These are phyloP conservation scores for Delitschia confertaspora DNA, from an alignment of 495 filamentous ascomycete species.

Conservation along the genomic window DNA sequence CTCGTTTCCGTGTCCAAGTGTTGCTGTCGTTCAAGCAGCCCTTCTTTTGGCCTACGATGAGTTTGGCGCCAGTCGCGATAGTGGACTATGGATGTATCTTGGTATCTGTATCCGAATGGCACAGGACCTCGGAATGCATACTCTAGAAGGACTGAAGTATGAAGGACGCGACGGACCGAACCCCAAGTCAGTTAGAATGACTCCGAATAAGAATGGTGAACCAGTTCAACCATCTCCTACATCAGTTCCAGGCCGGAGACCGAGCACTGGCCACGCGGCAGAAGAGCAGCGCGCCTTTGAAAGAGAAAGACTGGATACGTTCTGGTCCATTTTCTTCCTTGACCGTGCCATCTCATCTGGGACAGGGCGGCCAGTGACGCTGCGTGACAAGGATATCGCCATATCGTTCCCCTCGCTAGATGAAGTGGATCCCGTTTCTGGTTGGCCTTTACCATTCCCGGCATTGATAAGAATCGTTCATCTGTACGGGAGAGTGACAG, in stretches of 20 bases:
- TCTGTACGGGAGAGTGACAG: slow-evolving; percentile 71
- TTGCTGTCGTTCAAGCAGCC: slow-evolving; percentile 71
- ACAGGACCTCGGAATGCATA: slow-evolving; percentile 73
- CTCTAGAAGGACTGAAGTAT: slow-evolving; percentile 62
- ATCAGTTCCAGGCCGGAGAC: slow-evolving; percentile 24
- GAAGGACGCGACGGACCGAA: slow-evolving; percentile 50
- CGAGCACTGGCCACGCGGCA: slow-evolving; percentile 41
- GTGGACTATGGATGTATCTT: slow-evolving; percentile 83
- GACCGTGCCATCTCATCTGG: slow-evolving; percentile 79
- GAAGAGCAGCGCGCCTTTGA: slow-evolving; percentile 49
- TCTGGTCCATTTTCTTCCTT: slow-evolving; percentile 80
- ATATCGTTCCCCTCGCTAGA: slow-evolving; percentile 59
- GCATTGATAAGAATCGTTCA: slow-evolving; percentile 73
- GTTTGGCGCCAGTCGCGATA: slow-evolving; percentile 77
- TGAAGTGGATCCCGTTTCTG: slow-evolving; percentile 47
- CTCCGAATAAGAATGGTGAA: slow-evolving; percentile 40
- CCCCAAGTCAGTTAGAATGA: slow-evolving; percentile 43
- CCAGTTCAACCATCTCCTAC: slow-evolving; percentile 20
- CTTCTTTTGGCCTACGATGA: slow-evolving; percentile 76
- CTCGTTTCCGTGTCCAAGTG: slow-evolving; percentile 65
- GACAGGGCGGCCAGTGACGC: slow-evolving; percentile 59
- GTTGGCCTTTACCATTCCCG: slow-evolving; percentile 68
- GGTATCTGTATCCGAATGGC: slow-evolving; percentile 81
- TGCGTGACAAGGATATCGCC: slow-evolving; percentile 75
- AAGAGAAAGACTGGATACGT: slow-evolving; percentile 69